Conservation (phyloP, 2,329 filamentous ascomycete species). For the Pseudophaeomoniella oleicola region DNA sequence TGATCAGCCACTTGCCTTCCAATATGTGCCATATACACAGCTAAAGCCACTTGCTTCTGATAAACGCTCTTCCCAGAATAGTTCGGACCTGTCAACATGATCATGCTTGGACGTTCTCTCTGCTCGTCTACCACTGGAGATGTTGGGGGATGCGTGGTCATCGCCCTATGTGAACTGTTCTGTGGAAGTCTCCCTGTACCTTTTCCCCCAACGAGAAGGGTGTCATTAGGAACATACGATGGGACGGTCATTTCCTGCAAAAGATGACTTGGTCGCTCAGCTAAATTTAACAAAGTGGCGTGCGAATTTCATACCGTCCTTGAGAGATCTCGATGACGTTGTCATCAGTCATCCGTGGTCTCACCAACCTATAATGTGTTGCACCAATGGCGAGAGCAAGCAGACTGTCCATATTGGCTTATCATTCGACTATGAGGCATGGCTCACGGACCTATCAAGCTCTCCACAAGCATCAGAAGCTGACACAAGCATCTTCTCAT, state of each 20-base stretch:
- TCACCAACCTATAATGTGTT: slow-evolving; percentile 53
- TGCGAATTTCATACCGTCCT: slow-evolving; percentile 46
- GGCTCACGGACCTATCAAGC: slow-evolving; percentile 55
- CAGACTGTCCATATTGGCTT: no score
- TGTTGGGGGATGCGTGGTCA: slow-evolving; percentile 2
- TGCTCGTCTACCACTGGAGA: background rate
- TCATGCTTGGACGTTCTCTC: slow-evolving; percentile 43
- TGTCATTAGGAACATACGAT: slow-evolving; percentile 72
- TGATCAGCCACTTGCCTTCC: slow-evolving; percentile 33
- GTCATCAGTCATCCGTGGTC: slow-evolving; percentile 53
- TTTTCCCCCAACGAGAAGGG: slow-evolving; percentile 48
- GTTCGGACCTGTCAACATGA: slow-evolving; percentile 84
- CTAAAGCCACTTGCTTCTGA: slow-evolving; percentile 80
- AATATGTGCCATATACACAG: slow-evolving; percentile 83
- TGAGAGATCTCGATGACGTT: slow-evolving; percentile 58
- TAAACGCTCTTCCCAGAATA: slow-evolving; percentile 96
- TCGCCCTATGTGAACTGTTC: slow-evolving; percentile 3
- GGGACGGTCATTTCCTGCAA: slow-evolving; percentile 73
- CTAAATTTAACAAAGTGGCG: no score
- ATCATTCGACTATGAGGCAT: no score
- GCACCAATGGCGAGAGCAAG: slow-evolving; percentile 69
- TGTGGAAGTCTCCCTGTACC: slow-evolving; percentile 1
- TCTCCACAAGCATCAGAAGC: slow-evolving; percentile 77
- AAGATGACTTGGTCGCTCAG: slow-evolving; percentile 49
- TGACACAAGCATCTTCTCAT: slow-evolving; percentile 48